Percentiles rank a stretch among this genome's conserved stretches.
These are phyloP conservation scores for Venturia effusa DNA, from an alignment of 2,329 filamentous ascomycete species.

Conservation along the genomic window DNA sequence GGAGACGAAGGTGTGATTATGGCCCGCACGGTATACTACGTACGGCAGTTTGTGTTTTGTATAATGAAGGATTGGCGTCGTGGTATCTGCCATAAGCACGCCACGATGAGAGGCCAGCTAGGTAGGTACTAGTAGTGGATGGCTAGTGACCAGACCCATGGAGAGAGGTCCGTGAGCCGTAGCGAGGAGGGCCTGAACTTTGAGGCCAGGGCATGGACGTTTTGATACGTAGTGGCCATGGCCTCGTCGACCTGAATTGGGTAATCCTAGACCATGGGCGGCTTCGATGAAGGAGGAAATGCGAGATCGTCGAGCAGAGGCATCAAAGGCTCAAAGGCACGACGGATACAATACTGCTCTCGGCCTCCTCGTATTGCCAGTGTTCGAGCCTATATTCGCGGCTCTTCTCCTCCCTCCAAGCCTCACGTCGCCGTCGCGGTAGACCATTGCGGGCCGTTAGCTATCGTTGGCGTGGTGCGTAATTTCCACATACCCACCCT, in stretches of 20 bases:
- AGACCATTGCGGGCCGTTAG: conserved; percentile 1
- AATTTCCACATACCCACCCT: conserved; percentile 4
- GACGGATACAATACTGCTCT: conserved; percentile 1
- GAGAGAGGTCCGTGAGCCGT: neutral
- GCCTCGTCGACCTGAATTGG: conserved; percentile 1
- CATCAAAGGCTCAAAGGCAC: too few relatives aligned
- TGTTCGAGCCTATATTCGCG: neutral
- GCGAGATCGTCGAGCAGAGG: neutral
- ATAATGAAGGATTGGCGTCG: neutral
- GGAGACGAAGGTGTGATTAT: neutral
- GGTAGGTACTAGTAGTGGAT: too few relatives aligned
- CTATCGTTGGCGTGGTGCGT: neutral
- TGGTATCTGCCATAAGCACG: neutral
- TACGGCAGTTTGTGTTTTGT: neutral
- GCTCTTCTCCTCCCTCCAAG: neutral
- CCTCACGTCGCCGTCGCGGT: neutral
- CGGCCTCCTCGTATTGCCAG: neutral
- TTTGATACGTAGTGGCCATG: neutral
- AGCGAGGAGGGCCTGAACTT: too few relatives aligned
- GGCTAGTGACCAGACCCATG: neutral
- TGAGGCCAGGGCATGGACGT: neutral
- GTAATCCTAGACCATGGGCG: neutral
- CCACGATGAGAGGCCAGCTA: neutral
- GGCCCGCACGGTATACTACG: neutral
- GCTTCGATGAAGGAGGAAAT: neutral